These are phyloP conservation scores for Aquilaria malaccensis DNA, from an alignment of 345 rosid genomes.

Conservation along the genomic window DNA sequence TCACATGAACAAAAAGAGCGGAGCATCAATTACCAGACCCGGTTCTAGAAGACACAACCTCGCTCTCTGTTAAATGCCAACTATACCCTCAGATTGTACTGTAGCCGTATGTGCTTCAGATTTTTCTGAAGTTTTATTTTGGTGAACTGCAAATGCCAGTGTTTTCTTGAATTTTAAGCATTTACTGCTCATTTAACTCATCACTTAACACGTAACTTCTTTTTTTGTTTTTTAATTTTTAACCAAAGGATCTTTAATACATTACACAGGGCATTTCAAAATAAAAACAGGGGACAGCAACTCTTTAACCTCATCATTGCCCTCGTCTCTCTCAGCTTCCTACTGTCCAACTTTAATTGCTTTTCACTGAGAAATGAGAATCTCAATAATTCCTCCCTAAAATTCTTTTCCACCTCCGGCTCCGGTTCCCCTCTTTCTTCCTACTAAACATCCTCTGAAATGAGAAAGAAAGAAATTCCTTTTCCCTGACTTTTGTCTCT, in stretches of 20 bases:
- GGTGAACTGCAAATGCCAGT: no score
- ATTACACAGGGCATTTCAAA: no score
- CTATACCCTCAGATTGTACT: no score
- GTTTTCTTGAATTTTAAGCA: no score
- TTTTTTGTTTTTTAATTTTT: no score
- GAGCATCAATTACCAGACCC: conserved; percentile 4
- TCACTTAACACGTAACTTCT: no score
- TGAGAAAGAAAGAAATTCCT: conserved; percentile 33
- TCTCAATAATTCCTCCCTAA: conserved; percentile 6
- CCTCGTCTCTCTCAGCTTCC: not conserved
- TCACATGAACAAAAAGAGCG: conserved; percentile 1
- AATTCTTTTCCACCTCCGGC: not conserved
- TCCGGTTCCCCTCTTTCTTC: not conserved
- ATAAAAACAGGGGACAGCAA: conserved; percentile 1
- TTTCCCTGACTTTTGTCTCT: conserved; percentile 36
- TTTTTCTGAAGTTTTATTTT: no score
- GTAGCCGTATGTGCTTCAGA: no score
- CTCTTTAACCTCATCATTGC: conserved; percentile 15
- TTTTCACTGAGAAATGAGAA: not conserved
- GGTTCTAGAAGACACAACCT: not conserved
- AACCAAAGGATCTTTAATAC: no score
- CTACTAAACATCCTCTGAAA: conserved; percentile 21
- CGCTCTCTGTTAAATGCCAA: no score
- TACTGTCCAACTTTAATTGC: not conserved
- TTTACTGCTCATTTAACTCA: no score